Evolutionary conservation across 2,329 filamentous ascomycete species (phyloP).

Genomic region (Aspergillus sp.): DNA sequence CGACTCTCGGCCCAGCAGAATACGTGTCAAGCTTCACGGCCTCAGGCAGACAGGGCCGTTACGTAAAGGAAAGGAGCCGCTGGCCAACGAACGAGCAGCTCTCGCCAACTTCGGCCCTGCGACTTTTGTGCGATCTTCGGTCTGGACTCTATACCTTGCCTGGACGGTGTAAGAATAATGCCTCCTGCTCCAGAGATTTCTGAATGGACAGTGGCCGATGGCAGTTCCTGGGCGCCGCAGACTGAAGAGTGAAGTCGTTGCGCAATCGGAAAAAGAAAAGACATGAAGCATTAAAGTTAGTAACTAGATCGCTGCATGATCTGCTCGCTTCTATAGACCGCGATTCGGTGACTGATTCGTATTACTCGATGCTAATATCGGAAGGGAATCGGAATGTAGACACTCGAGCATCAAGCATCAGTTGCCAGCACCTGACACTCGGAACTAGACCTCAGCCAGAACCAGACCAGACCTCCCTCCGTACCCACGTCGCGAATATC

Average conservation of each 20-base stretch:
- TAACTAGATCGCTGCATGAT: neutral
- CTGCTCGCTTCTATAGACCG: neutral
- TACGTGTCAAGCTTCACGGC: conserved; percentile 2
- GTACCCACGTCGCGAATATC: neutral
- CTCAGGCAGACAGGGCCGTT: conserved; percentile 6
- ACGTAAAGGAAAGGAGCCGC: conserved; percentile 16
- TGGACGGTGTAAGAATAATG: no score
- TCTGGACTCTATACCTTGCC: neutral
- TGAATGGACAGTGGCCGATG: no score
- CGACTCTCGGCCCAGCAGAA: neutral
- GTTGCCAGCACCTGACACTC: neutral
- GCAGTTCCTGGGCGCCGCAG: no score
- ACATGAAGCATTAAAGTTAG: neutral
- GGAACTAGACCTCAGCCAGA: neutral
- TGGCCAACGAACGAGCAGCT: neutral
- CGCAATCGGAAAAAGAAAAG: neutral
- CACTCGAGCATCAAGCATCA: no score
- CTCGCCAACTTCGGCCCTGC: neutral
- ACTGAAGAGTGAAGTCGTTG: neutral
- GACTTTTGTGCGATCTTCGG: conserved; percentile 2
- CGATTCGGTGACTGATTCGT: neutral
- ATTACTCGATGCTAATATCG: neutral
- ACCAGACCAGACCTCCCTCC: neutral
- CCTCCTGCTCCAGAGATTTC: no score
- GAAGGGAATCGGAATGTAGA: neutral